Conservation (phyloP, 1,139 yeast species). For the Geotrichum cucujoidarum region DNA sequence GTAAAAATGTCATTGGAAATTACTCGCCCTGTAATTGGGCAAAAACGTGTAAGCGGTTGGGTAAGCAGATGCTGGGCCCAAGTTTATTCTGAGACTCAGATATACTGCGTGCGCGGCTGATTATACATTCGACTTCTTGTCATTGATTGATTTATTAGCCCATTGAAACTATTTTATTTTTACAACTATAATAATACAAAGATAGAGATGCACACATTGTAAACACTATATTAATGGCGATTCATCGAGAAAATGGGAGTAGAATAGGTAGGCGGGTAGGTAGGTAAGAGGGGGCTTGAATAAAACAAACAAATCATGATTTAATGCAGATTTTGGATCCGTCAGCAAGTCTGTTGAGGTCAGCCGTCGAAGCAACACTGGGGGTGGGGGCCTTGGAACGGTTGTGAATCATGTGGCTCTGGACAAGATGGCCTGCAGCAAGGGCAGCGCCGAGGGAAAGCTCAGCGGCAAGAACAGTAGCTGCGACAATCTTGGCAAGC, state of each 20-base stretch:
- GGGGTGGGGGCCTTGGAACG: conserved; percentile 57
- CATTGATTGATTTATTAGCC: no score
- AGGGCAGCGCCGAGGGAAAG: conserved; percentile 88
- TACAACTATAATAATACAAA: no score
- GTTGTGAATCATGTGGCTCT: conserved; percentile 95
- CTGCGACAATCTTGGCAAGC: conserved; percentile 90
- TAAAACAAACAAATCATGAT: conserved; percentile 24
- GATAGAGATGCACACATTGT: no score
- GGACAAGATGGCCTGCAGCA: conserved; percentile 98
- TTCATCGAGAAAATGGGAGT: no score
- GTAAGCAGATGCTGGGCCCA: not conserved
- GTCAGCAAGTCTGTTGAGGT: conserved; percentile 55
- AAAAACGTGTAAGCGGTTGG: not conserved
- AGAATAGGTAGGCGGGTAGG: no score
- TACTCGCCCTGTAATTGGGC: conserved; percentile 1
- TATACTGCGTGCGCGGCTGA: no score
- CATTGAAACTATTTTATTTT: no score
- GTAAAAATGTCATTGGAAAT: conserved; percentile 1
- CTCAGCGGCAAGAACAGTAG: conserved; percentile 95
- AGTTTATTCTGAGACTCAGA: no score
- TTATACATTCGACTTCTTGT: no score
- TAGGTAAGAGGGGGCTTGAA: not conserved
- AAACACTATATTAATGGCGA: no score
- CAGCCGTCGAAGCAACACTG: conserved; percentile 35
- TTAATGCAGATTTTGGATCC: conserved; percentile 70